Percentiles rank a stretch among this genome's conserved stretches.
These are phyloP conservation scores for Yamadazyma oceani DNA, from an alignment of 1,139 yeast genomes.

Conservation along the genomic window DNA sequence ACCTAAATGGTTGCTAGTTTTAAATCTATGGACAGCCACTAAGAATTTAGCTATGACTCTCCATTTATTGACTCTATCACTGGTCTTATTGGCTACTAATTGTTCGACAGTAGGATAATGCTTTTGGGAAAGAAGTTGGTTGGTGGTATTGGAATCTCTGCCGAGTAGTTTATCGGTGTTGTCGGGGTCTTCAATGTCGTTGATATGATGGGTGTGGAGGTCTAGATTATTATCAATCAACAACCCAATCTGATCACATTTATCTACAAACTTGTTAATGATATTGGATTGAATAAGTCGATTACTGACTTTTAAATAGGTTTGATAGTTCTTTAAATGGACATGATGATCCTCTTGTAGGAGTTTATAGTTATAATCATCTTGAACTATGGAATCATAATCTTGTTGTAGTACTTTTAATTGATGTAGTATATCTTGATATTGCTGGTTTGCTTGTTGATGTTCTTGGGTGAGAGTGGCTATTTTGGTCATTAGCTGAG, in stretches of 20 bases:
- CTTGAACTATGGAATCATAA: not conserved
- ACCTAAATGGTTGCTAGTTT: too few relatives aligned
- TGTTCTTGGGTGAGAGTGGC: slow-evolving; percentile 4
- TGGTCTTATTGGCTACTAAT: not conserved
- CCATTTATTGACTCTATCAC: not conserved
- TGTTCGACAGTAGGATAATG: slow-evolving; percentile 1
- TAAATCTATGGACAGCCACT: not conserved
- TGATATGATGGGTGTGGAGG: not conserved
- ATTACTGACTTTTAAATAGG: slow-evolving; percentile 6
- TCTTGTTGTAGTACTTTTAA: not conserved
- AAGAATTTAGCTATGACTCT: not conserved
- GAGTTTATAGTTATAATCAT: not conserved
- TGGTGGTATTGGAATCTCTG: not conserved
- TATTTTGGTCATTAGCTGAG: slow-evolving; percentile 2
- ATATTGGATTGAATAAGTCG: slow-evolving; percentile 8
- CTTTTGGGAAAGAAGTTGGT: not conserved
- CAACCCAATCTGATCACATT: slow-evolving; percentile 10
- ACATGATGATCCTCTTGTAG: not conserved
- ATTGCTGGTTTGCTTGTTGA: not conserved
- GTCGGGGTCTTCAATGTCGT: too few relatives aligned
- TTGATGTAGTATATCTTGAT: not conserved
- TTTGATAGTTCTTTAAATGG: not conserved
- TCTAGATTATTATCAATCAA: slow-evolving; percentile 4
- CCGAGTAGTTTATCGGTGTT: not conserved
- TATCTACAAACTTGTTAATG: slow-evolving; percentile 11